Percentiles rank a stretch among this genome's conserved stretches.
These are phyloP conservation scores for Raphanus raphanistrum DNA, from an alignment of 345 rosid species.

Conservation along the genomic window DNA sequence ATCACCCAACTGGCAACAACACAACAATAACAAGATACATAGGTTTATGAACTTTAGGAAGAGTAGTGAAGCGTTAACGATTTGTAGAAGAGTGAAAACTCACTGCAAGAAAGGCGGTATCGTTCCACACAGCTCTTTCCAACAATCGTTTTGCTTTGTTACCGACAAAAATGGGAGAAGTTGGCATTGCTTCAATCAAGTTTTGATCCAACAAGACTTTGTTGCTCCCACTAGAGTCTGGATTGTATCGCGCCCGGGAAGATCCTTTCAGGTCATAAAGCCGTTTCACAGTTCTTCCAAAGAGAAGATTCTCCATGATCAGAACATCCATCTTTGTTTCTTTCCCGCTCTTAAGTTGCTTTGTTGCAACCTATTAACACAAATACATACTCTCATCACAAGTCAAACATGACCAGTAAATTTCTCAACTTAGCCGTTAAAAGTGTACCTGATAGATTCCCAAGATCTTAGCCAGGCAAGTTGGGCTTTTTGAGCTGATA, in stretches of 20 bases:
- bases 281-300: slow-evolving; percentile 62
- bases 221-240: slow-evolving; percentile 87
- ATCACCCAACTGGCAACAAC: slow-evolving; percentile 67
- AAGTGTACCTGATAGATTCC: slow-evolving; percentile 89
- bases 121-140: slow-evolving; percentile 99
- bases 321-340: slow-evolving; percentile 90
- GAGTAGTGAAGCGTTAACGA: not conserved
- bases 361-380: slow-evolving; percentile 61
- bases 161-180: slow-evolving; percentile 91
- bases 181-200: slow-evolving; percentile 96
- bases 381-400: slow-evolving; percentile 17
- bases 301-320: slow-evolving; percentile 97
- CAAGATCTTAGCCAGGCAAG: slow-evolving; percentile 93
- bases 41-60: not conserved
- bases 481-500: slow-evolving; percentile 78
- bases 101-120: slow-evolving; percentile 93
- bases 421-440: slow-evolving; percentile 18
- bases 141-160: slow-evolving; percentile 86
- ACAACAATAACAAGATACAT: slow-evolving; percentile 5
- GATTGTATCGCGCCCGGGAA: slow-evolving; percentile 82
- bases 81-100: slow-evolving; percentile 32
- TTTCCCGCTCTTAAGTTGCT: slow-evolving; percentile 79
- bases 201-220: slow-evolving; percentile 94
- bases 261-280: slow-evolving; percentile 98
- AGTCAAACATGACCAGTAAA: not conserved